Conservation (phyloP, 2,329 filamentous ascomycete genomes). For the Microsporum canis region DNA sequence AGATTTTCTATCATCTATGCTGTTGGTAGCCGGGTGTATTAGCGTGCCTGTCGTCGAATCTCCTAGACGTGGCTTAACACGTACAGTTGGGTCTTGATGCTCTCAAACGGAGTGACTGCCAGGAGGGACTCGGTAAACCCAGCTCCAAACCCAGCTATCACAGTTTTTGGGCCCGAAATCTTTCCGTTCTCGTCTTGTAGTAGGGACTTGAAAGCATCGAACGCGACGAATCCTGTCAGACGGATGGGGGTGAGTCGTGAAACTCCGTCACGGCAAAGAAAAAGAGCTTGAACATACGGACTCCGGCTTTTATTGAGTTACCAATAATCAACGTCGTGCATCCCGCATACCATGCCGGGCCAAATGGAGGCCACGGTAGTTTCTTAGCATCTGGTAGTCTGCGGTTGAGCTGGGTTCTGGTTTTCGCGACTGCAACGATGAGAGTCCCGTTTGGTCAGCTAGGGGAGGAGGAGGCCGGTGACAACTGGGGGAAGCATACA, state of each 20-base stretch:
- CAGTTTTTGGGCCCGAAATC: constrained; percentile 78
- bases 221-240: constrained; percentile 69
- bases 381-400: constrained; percentile 70
- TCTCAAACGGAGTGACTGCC: constrained; percentile 93
- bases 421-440: constrained; percentile 72
- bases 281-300: constrained; percentile 49
- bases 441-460: not conserved
- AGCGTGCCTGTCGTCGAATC: not conserved
- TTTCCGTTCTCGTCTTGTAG: constrained; percentile 76
- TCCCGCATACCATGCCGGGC: constrained; percentile 89
- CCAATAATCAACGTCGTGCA: constrained; percentile 95
- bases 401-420: constrained; percentile 82
- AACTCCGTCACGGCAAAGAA: not conserved
- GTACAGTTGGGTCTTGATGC: constrained; percentile 90
- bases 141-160: constrained; percentile 86
- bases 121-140: constrained; percentile 88
- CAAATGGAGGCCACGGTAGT: constrained; percentile 89
- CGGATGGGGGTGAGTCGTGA: not conserved
- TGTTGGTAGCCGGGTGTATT: constrained; percentile 25
- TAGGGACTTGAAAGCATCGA: constrained; percentile 82
- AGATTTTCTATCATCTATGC: constrained; percentile 88
- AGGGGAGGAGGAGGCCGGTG: not conserved
- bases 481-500: constrained; percentile 44
- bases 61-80: constrained; percentile 17
- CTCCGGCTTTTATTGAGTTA: constrained; percentile 91